Base-by-base conservation (phyloP, 2,329 filamentous ascomycete genomes). In the Fusarium domesticum region DNA sequence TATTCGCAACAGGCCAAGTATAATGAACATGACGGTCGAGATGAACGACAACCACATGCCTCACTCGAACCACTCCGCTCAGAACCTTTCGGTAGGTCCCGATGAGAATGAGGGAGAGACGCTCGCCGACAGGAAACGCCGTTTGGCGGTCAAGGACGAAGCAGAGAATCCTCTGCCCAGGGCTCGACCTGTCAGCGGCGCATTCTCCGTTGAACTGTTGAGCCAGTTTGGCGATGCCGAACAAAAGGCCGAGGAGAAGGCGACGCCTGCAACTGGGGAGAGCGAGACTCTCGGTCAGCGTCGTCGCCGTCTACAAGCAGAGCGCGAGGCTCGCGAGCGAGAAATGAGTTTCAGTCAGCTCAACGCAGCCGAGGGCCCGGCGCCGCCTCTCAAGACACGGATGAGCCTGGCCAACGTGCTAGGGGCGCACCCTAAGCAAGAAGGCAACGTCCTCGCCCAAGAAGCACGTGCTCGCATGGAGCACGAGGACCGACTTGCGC, bases 241-340 rank as follows among this genome's bases (percentile, higher is more conserved):
- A 15, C 68, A 70, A 2, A 66, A 69, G 12, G 65, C 68, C 33
- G 59, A 67, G 32, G 56, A 67, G 16, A 69, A 70, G 42, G 59
- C 65, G 15, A 58, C 68, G 38, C 51, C 60, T 6, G 55, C 57
- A 11, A 14, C 35, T 0, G 60, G 50, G 6, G 85, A 84, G 53
- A 85, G 89, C 56, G 88, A 93, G 62, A 92, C 88, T 0, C 73
- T 93, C 0, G 88, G 87, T 8, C 86, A 92, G 64, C 82, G 88
- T 10, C 82, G 87, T 1, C 81, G 81, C 19, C 79, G 88, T 18
- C 72, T 93, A 2, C 86, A 90, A 62, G 81, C 83, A 6, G 81
- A 84, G 58, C 74, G 75, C 18, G 83, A 87, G 64, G 83, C 83
- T 6, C 77, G 80, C 19, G 77, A 79, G 48, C 69, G 73, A 33